These are phyloP conservation scores for Aaosphaeria pasadenensis DNA, from an alignment of 2,329 filamentous ascomycete species.

Conservation along the genomic window DNA sequence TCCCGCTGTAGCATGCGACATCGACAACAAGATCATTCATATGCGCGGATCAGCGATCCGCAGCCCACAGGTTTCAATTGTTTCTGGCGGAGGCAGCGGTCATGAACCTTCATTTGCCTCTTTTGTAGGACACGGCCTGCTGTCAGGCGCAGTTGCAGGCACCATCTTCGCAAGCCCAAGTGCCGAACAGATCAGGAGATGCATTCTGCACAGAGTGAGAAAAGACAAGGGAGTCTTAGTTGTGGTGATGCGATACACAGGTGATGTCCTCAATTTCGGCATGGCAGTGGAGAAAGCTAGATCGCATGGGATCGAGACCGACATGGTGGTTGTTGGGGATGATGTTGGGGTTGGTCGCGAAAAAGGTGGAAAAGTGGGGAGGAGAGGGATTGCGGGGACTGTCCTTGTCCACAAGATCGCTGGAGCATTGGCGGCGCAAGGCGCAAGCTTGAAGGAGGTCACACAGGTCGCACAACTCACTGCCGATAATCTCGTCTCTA, in stretches of 20 bases:
- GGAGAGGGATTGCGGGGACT: constrained; percentile 86
- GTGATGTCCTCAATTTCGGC: constrained; percentile 78
- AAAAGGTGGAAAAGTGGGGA: constrained; percentile 85
- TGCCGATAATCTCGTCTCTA: constrained; percentile 75
- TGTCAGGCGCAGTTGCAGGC: constrained; percentile 79
- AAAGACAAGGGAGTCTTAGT: constrained; percentile 73
- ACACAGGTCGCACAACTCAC: constrained; percentile 67
- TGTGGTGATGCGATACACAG: constrained; percentile 93
- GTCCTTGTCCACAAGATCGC: constrained; percentile 89
- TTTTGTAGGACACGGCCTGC: constrained; percentile 78
- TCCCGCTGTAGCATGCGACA: constrained; percentile 76
- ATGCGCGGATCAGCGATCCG: constrained; percentile 5
- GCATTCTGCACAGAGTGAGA: constrained; percentile 70
- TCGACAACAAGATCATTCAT: constrained; percentile 68
- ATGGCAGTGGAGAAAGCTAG: constrained; percentile 91
- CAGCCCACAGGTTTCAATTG: constrained; percentile 66
- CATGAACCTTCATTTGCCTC: constrained; percentile 86
- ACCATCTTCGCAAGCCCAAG: constrained; percentile 82
- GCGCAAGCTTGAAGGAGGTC: constrained; percentile 63
- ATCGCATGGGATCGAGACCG: constrained; percentile 70
- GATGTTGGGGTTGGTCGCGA: constrained; percentile 84
- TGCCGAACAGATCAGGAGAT: constrained; percentile 77
- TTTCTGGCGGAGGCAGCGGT: constrained; percentile 85
- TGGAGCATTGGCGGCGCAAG: constrained; percentile 75
- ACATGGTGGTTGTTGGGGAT: constrained; percentile 90